These are phyloP conservation scores for Pistacia vera DNA, from an alignment of 345 rosid genomes.

Conservation along the genomic window DNA sequence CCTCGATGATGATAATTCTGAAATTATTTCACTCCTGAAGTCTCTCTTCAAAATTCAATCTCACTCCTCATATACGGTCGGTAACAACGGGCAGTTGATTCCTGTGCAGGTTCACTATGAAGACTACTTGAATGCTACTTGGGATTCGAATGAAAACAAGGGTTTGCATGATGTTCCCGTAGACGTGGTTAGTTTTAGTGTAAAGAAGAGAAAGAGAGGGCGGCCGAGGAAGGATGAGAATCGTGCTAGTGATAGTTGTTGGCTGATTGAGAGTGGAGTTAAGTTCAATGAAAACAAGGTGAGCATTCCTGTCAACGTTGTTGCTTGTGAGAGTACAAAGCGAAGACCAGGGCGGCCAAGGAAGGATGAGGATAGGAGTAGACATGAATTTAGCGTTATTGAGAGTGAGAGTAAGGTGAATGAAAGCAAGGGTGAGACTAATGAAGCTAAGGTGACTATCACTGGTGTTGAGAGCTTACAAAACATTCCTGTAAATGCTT, in stretches of 20 bases:
- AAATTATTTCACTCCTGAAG: slow-evolving; percentile 50
- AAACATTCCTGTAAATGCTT: slow-evolving; percentile 5
- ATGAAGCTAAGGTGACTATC: background rate
- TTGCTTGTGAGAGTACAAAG: slow-evolving; percentile 16
- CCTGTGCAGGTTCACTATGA: slow-evolving; percentile 38
- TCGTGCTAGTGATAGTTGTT: slow-evolving; percentile 18
- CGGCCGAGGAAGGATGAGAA: slow-evolving; percentile 53
- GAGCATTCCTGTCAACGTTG: background rate
- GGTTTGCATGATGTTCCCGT: slow-evolving; percentile 25
- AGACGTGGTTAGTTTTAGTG: slow-evolving; percentile 24
- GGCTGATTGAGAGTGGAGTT: slow-evolving; percentile 10
- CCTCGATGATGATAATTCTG: slow-evolving; percentile 50
- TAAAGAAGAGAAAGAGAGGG: slow-evolving; percentile 60
- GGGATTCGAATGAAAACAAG: slow-evolving; percentile 15
- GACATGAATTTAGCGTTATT: slow-evolving; percentile 17
- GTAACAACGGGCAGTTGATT: slow-evolving; percentile 31
- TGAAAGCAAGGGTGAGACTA: background rate
- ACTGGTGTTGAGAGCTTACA: background rate
- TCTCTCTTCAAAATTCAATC: slow-evolving; percentile 57
- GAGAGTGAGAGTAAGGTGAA: background rate
- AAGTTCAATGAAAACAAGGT: background rate
- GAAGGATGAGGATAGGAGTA: slow-evolving; percentile 30
- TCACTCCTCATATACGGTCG: slow-evolving; percentile 18
- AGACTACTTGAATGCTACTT: slow-evolving; percentile 16
- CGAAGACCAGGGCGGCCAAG: slow-evolving; percentile 71